Evolutionary conservation across 108 stramenopile genomes (phyloP).

Genomic region (Asterionellopsis glacialis): DNA sequence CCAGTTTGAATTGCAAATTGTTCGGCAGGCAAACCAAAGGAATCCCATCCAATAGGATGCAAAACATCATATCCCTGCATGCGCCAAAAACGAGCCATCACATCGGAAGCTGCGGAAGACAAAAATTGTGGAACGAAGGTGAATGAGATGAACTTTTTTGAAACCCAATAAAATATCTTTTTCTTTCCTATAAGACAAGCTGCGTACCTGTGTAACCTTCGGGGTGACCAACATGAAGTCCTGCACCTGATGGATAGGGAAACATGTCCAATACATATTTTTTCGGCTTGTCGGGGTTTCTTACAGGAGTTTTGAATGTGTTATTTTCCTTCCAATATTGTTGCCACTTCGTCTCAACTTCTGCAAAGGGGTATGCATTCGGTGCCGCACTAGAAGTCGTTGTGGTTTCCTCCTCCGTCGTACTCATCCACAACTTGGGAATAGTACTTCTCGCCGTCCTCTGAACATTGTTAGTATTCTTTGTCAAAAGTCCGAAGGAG

Average conservation of each 20-base stretch:
- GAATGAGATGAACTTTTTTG: too few relatives aligned
- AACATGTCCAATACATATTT: slow-evolving; percentile 99
- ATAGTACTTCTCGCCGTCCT: too few relatives aligned
- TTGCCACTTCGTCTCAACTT: slow-evolving; percentile 90
- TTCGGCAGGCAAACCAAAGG: slow-evolving; percentile 99
- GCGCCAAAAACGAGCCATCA: slow-evolving; percentile 97
- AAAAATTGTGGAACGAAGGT: too few relatives aligned
- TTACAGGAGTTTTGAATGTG: slow-evolving; percentile 78
- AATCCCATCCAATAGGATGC: slow-evolving; percentile 99
- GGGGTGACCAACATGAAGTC: slow-evolving; percentile 96
- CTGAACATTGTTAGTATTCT: too few relatives aligned
- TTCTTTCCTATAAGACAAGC: too few relatives aligned
- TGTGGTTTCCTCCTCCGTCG: not conserved
- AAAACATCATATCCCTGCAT: slow-evolving; percentile 95
- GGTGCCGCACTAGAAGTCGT: not conserved
- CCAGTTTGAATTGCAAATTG: slow-evolving; percentile 98
- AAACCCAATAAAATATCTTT: too few relatives aligned
- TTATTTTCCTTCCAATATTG: slow-evolving; percentile 74
- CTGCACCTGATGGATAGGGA: slow-evolving; percentile 98
- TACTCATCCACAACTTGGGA: not conserved
- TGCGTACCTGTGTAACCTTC: slow-evolving; percentile 90
- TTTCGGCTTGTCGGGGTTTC: slow-evolving; percentile 66
- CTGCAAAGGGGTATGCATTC: slow-evolving; percentile 56
- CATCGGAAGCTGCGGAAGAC: slow-evolving; percentile 77
- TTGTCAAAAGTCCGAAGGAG: too few relatives aligned